phyloP scores from a whole-genome alignment of 805 yeast species.

The Yamadazyma sp. region DNA sequence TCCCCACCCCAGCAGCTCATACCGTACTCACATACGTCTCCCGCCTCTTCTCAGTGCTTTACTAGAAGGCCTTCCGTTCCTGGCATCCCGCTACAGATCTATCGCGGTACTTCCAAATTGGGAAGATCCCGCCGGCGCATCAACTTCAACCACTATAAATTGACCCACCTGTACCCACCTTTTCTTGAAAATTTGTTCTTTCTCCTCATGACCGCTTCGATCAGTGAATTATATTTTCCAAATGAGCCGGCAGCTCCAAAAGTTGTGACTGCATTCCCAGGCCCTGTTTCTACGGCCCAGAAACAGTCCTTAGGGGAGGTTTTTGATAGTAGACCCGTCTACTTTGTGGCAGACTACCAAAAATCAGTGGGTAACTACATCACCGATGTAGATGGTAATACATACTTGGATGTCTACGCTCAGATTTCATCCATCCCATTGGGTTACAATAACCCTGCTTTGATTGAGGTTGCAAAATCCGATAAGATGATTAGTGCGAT shows the following conservation, averaged over 20 bases:
- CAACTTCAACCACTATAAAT: too few relatives aligned
- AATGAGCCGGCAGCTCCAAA: slow-evolving; percentile 74
- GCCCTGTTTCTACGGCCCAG: slow-evolving; percentile 62
- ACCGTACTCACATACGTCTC: too few relatives aligned
- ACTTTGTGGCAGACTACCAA: slow-evolving; percentile 73
- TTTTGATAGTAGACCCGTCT: slow-evolving; percentile 70
- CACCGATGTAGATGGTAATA: slow-evolving; percentile 78
- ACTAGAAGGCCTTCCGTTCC: too few relatives aligned
- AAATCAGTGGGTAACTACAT: slow-evolving; percentile 79
- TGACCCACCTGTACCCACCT: neutral
- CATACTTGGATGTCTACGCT: slow-evolving; percentile 70
- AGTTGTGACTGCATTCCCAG: slow-evolving; percentile 68
- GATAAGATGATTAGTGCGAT: slow-evolving; percentile 71
- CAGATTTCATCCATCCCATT: slow-evolving; percentile 84
- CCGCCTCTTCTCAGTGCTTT: too few relatives aligned
- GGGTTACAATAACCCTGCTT: slow-evolving; percentile 82
- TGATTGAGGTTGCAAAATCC: slow-evolving; percentile 65
- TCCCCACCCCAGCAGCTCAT: too few relatives aligned
- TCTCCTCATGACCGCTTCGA: slow-evolving; percentile 31
- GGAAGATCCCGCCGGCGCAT: slow-evolving; percentile 7
- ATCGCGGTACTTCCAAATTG: slow-evolving; percentile 11
- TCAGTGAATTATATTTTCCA: slow-evolving; percentile 65
- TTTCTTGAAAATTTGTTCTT: neutral
- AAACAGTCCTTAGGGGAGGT: slow-evolving; percentile 57
- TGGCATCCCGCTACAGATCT: too few relatives aligned